A percentile compares a stretch with the other conserved stretches of the same genome.
Evolutionary conservation across 306 rosid genomes (phyloP).

Genomic region (Pachyrhizus erosus): DNA sequence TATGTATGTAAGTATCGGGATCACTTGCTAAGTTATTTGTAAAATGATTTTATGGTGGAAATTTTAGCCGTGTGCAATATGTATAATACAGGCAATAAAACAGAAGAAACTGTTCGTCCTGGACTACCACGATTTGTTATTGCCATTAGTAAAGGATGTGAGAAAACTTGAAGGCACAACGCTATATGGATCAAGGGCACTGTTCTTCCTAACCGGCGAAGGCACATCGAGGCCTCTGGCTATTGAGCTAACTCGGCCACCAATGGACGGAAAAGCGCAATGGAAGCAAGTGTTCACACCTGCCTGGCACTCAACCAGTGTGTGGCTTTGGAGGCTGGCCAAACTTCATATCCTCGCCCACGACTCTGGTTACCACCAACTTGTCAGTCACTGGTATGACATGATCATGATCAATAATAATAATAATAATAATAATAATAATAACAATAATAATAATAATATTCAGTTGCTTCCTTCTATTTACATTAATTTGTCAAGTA

Average conservation of each 20-base stretch:
- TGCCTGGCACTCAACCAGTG: constrained; percentile 62
- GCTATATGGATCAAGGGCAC: constrained; percentile 76
- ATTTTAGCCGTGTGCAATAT: neutral
- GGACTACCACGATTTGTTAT: constrained; percentile 78
- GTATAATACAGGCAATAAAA: constrained; percentile 54
- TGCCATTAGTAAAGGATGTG: constrained; percentile 72
- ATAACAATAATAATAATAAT: no score
- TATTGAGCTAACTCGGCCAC: constrained; percentile 83
- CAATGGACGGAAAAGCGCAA: constrained; percentile 62
- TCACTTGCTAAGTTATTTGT: no score
- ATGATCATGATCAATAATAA: no score
- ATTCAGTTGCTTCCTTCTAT: no score
- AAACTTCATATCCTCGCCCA: constrained; percentile 88
- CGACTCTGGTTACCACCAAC: constrained; percentile 85
- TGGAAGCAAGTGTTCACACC: constrained; percentile 74
- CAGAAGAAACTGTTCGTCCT: constrained; percentile 73
- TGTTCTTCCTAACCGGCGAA: constrained; percentile 64
- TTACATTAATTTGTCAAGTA: no score
- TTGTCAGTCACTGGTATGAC: constrained; percentile 76
- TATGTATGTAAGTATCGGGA: no score
- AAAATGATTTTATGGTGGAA: no score
- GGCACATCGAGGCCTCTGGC: constrained; percentile 69
- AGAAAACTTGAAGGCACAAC: constrained; percentile 69
- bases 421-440: no score
- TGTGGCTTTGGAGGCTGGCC: constrained; percentile 96